A percentile compares a stretch with the other conserved stretches of the same genome.
phyloP scores from a whole-genome alignment of 2,329 filamentous ascomycete genomes.

The Alternaria rosae region DNA sequence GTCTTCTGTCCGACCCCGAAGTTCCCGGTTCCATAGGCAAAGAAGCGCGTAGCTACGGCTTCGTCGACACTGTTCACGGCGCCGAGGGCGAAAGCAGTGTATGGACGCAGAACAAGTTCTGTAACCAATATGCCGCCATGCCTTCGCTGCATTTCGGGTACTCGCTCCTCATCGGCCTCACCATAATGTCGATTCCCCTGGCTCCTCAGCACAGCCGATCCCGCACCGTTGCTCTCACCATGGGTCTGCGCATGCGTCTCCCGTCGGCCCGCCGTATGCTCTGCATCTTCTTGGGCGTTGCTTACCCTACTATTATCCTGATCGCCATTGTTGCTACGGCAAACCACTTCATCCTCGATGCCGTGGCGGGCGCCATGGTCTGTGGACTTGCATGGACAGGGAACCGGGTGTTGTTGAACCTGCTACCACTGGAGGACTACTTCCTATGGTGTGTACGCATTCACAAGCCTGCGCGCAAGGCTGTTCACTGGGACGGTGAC shows the following conservation, averaged over 20 bases:
- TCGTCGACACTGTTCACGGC: slow-evolving; percentile 67
- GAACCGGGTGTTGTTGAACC: slow-evolving; percentile 65
- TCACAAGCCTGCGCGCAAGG: slow-evolving; percentile 64
- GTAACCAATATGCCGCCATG: slow-evolving; percentile 82
- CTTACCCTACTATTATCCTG: slow-evolving; percentile 71
- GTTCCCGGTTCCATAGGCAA: slow-evolving; percentile 64
- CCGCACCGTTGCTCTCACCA: slow-evolving; percentile 34
- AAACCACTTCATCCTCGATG: slow-evolving; percentile 76
- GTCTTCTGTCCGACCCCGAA: slow-evolving; percentile 60
- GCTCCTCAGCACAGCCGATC: slow-evolving; percentile 60
- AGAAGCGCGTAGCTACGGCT: slow-evolving; percentile 66
- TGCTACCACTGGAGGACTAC: slow-evolving; percentile 72
- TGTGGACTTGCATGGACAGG: slow-evolving; percentile 69
- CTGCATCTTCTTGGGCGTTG: slow-evolving; percentile 62
- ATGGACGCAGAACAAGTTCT: slow-evolving; percentile 76
- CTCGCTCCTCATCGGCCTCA: slow-evolving; percentile 74
- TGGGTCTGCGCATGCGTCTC: slow-evolving; percentile 47
- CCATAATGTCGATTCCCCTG: slow-evolving; percentile 71
- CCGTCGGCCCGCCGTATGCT: slow-evolving; percentile 61
- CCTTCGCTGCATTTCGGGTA: slow-evolving; percentile 79
- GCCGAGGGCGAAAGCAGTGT: slow-evolving; percentile 68
- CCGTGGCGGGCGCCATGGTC: slow-evolving; percentile 71
- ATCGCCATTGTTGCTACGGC: slow-evolving; percentile 74
- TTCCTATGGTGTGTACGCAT: slow-evolving; percentile 69
- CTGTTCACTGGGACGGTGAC: slow-evolving; percentile 25